Conservation (phyloP, 164 flowering plant genomes). For the Tinospora cordifolia region DNA sequence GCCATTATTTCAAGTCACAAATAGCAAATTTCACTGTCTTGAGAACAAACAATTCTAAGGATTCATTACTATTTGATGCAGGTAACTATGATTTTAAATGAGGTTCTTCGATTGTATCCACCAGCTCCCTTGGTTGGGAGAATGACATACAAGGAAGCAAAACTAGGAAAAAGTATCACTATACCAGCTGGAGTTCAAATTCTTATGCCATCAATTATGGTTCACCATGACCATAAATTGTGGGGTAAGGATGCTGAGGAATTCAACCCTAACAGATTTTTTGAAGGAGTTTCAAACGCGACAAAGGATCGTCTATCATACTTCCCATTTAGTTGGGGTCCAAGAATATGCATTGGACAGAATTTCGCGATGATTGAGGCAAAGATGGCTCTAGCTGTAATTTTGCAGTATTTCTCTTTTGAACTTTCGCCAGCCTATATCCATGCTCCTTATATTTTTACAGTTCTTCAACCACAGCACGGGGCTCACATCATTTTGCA, state of each 20-base stretch:
- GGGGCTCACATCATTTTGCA: no score
- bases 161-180: slow-evolving; percentile 6
- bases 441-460: no score
- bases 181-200: slow-evolving; percentile 12
- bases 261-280: slow-evolving; percentile 16
- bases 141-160: slow-evolving; percentile 3
- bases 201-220: not conserved
- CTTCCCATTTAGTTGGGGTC: slow-evolving; percentile 21
- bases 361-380: no score
- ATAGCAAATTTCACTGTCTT: no score
- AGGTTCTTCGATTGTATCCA: slow-evolving; percentile 16
- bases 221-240: slow-evolving; percentile 12
- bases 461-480: no score
- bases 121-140: not conserved
- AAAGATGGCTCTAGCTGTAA: no score
- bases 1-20: no score
- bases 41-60: no score
- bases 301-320: no score
- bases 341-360: slow-evolving; percentile 17
- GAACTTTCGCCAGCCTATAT: no score
- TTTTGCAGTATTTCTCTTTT: no score
- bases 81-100: slow-evolving; percentile 15
- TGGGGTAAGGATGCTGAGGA: slow-evolving; percentile 19
- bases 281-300: no score
- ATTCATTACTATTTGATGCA: not conserved